Evolutionary conservation across 192 early-diverging fungal species (phyloP).

Genomic region (Coemansia nantahalensis): DNA sequence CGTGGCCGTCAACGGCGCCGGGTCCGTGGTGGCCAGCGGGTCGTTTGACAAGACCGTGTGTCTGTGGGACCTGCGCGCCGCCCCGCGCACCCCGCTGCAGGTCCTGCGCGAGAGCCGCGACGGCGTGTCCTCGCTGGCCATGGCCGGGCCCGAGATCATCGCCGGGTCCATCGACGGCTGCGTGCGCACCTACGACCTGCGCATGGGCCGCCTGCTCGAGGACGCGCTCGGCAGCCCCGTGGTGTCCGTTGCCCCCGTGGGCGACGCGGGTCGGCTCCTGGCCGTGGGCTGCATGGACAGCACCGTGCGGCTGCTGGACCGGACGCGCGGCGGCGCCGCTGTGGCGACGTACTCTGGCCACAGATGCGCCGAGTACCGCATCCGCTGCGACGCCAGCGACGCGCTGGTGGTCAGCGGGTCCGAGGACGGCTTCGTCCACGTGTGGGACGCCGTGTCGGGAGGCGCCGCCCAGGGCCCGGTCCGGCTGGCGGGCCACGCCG

Average conservation of each 20-base stretch:
- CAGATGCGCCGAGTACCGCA: conserved; percentile 71
- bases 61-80: conserved; percentile 52
- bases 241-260: conserved; percentile 66
- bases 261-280: conserved; percentile 65
- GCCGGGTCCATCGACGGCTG: conserved; percentile 81
- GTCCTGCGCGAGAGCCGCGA: conserved; percentile 82
- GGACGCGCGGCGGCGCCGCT: conserved; percentile 56
- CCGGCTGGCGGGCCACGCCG: conserved; percentile 28
- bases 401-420: conserved; percentile 78
- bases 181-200: conserved; percentile 82
- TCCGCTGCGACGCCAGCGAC: conserved; percentile 71
- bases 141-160: conserved; percentile 72
- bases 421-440: conserved; percentile 82
- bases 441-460: conserved; percentile 84
- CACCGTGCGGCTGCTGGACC: conserved; percentile 84
- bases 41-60: conserved; percentile 59
- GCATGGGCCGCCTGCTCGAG: conserved; percentile 63
- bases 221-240: conserved; percentile 82
- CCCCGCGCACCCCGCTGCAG: conserved; percentile 67
- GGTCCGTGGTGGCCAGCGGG: conserved; percentile 77
- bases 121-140: conserved; percentile 71
- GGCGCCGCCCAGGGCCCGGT: background rate
- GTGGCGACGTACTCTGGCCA: conserved; percentile 81
- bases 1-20: conserved; percentile 76
- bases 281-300: conserved; percentile 73